Conservation (phyloP, 2,329 filamentous ascomycete genomes). For the Trematosphaeria pertusa region DNA sequence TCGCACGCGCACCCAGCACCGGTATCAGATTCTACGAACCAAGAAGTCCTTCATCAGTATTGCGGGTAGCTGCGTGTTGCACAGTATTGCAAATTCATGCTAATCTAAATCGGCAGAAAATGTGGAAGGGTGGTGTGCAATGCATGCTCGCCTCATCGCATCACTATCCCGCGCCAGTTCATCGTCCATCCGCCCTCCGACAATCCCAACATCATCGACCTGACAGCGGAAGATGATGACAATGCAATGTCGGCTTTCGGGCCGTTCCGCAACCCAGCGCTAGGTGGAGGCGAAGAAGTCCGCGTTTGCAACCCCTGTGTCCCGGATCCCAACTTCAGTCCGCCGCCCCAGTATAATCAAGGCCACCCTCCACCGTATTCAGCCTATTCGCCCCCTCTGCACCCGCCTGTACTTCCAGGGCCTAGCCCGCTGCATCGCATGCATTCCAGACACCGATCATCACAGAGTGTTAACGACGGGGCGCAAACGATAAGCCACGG, state of each 20-base stretch:
- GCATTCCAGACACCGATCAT: constrained; percentile 20
- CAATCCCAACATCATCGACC: constrained; percentile 48
- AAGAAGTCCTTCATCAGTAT: background rate
- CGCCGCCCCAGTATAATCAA: constrained; percentile 59
- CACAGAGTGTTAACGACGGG: constrained; percentile 28
- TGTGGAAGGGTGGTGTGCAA: constrained; percentile 92
- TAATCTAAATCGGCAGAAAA: constrained; percentile 64
- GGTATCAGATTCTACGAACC: no score
- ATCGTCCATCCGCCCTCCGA: constrained; percentile 74
- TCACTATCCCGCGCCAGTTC: constrained; percentile 91
- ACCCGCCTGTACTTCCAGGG: constrained; percentile 13
- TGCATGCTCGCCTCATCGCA: constrained; percentile 89
- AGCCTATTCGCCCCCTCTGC: constrained; percentile 15
- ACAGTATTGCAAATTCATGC: background rate
- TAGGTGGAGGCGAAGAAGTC: constrained; percentile 72
- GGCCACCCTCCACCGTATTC: constrained; percentile 12
- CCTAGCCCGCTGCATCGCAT: background rate
- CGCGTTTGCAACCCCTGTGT: constrained; percentile 77
- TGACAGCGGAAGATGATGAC: constrained; percentile 51
- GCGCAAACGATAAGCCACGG: constrained; percentile 23
- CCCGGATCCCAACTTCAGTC: constrained; percentile 70
- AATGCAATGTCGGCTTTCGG: constrained; percentile 36
- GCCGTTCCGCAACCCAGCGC: constrained; percentile 53
- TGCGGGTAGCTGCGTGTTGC: background rate
- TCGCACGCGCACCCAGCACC: no score